These are phyloP conservation scores for Amyloporia xantha DNA, from an alignment of 768 basidiomycete genomes.

Conservation along the genomic window DNA sequence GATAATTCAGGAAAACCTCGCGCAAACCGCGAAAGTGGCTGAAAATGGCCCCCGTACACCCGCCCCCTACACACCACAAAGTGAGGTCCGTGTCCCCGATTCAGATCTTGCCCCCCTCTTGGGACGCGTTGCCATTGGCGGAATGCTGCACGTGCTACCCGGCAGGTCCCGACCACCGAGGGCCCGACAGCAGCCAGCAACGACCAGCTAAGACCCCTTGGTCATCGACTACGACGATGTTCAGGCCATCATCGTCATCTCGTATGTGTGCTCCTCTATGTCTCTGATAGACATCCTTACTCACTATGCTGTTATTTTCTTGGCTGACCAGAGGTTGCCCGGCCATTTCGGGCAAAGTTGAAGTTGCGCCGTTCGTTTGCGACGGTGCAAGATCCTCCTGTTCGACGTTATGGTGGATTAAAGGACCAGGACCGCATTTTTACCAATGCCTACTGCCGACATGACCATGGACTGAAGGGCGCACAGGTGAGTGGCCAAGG, in stretches of 20 bases:
- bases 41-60: too few species aligned
- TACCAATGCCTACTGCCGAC: constrained; percentile 81
- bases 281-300: neutral
- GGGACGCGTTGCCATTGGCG: too few species aligned
- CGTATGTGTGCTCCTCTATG: constrained; percentile 13
- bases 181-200: neutral
- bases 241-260: constrained; percentile 23
- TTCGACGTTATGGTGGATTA: constrained; percentile 86
- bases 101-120: too few species aligned
- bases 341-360: constrained; percentile 25
- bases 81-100: too few species aligned
- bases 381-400: constrained; percentile 78
- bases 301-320: neutral
- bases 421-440: constrained; percentile 95
- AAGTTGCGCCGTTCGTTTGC: constrained; percentile 42
- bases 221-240: constrained; percentile 24
- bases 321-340: constrained; percentile 15
- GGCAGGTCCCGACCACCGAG: neutral
- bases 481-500: constrained; percentile 76
- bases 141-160: too few species aligned
- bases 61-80: too few species aligned
- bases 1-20: too few species aligned
- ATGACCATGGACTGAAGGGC: constrained; percentile 92
- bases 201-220: constrained; percentile 4
- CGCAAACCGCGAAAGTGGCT: too few species aligned